Evolutionary conservation across 139 green algal species (phyloP).

Genomic region (Zygnema circumcarinatum): DNA sequence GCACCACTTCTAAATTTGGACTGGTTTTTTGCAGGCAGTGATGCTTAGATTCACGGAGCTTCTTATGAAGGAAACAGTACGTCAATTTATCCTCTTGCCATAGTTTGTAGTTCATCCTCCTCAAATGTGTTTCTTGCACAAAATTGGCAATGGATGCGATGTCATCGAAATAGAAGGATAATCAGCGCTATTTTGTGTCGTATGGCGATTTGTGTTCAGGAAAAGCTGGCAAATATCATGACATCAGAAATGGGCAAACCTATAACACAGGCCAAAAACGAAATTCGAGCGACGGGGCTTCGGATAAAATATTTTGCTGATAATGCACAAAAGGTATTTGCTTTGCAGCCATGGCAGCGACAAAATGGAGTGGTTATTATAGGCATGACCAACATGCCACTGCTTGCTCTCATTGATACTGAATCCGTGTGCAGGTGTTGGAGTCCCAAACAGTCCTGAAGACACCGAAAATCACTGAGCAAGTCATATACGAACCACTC

Average conservation of each 20-base stretch:
- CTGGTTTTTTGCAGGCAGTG: not conserved
- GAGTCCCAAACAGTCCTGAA: not conserved
- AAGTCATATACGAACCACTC: slow-evolving; percentile 50
- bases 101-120: no score
- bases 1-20: no score
- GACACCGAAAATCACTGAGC: slow-evolving; percentile 26
- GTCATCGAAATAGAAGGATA: no score
- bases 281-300: slow-evolving; percentile 32
- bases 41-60: not conserved
- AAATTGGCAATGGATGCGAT: no score
- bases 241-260: slow-evolving; percentile 44
- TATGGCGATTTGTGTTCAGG: no score
- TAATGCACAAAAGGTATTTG: slow-evolving; percentile 30
- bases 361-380: not conserved
- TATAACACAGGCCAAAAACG: slow-evolving; percentile 18
- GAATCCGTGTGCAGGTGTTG: not conserved
- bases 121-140: no score
- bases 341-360: not conserved
- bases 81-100: no score
- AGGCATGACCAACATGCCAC: not conserved
- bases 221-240: slow-evolving; percentile 5
- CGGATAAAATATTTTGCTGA: slow-evolving; percentile 23
- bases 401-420: not conserved
- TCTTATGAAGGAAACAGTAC: not conserved
- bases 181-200: no score